A percentile compares a stretch with the other conserved stretches of the same genome.
Evolutionary conservation across 164 flowering plant genomes (phyloP).

Genomic region (Tetrastigma voinierianum): DNA sequence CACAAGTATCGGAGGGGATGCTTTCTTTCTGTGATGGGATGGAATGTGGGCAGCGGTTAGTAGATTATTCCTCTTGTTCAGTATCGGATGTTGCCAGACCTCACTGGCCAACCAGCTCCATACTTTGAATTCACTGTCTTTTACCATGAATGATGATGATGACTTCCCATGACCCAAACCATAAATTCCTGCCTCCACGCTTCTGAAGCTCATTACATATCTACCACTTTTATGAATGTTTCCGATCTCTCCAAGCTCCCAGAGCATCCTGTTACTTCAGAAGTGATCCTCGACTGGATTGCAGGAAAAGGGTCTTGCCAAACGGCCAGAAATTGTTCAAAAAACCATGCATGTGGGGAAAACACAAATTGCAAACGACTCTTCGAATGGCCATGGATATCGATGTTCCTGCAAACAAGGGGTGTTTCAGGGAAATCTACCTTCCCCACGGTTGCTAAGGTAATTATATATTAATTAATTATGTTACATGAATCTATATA

Average conservation of each 20-base stretch:
- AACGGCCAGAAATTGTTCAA: background rate
- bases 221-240: conserved; percentile 19
- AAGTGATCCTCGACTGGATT: conserved; percentile 25
- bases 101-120: conserved; percentile 15
- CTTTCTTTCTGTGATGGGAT: conserved; percentile 22
- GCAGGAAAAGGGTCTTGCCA: conserved; percentile 16
- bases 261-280: background rate
- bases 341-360: conserved; percentile 12
- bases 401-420: conserved; percentile 21
- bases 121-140: conserved; percentile 3
- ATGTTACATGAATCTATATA: too few species aligned
- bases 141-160: background rate
- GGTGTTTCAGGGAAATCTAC: conserved; percentile 34
- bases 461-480: too few species aligned
- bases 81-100: conserved; percentile 29
- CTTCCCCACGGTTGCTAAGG: conserved; percentile 30
- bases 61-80: conserved; percentile 20
- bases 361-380: conserved; percentile 23
- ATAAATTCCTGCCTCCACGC: conserved; percentile 20
- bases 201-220: too few species aligned
- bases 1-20: conserved; percentile 5
- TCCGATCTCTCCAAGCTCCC: conserved; percentile 12
- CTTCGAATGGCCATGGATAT: conserved; percentile 16
- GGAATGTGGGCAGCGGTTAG: background rate
- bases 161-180: background rate